Percentiles rank a stretch among this genome's conserved stretches.
These are phyloP conservation scores for Colletotrichum paranaense DNA, from an alignment of 2,329 filamentous ascomycete species.

Conservation along the genomic window DNA sequence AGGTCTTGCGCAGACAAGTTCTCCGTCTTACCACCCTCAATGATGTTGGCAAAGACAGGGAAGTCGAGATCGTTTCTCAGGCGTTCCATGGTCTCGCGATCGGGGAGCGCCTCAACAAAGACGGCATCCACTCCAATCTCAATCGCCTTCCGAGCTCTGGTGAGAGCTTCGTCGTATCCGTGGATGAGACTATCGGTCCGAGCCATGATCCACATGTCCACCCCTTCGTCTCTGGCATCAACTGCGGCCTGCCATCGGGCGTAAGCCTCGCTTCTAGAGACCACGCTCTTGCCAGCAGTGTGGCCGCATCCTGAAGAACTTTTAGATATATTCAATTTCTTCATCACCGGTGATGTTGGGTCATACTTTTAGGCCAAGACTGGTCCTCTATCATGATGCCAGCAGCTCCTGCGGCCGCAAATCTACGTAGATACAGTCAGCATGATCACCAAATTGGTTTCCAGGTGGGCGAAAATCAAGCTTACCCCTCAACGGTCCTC, in stretches of 20 bases:
- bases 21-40: slow-evolving; percentile 49
- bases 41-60: slow-evolving; percentile 53
- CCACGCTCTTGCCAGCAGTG: slow-evolving; percentile 58
- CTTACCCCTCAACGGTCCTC: slow-evolving; percentile 55
- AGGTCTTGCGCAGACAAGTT: slow-evolving; percentile 48
- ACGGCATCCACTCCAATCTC: slow-evolving; percentile 56
- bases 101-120: slow-evolving; percentile 56
- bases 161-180: slow-evolving; percentile 57
- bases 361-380: slow-evolving; percentile 59
- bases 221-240: slow-evolving; percentile 56
- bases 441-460: background rate
- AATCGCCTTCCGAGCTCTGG: slow-evolving; percentile 53
- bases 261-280: slow-evolving; percentile 56
- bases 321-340: background rate
- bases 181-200: slow-evolving; percentile 55
- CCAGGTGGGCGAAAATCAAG: background rate
- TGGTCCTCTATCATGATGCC: slow-evolving; percentile 59
- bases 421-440: background rate
- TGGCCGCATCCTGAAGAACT: slow-evolving; percentile 45
- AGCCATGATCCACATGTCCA: slow-evolving; percentile 58
- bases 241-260: slow-evolving; percentile 57
- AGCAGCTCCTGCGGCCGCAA: slow-evolving; percentile 51
- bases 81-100: slow-evolving; percentile 53
- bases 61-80: slow-evolving; percentile 50
- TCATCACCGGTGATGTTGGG: background rate